Evolutionary conservation across 305 asterid genomes (phyloP).

Genomic region (Monarda citriodora): DNA sequence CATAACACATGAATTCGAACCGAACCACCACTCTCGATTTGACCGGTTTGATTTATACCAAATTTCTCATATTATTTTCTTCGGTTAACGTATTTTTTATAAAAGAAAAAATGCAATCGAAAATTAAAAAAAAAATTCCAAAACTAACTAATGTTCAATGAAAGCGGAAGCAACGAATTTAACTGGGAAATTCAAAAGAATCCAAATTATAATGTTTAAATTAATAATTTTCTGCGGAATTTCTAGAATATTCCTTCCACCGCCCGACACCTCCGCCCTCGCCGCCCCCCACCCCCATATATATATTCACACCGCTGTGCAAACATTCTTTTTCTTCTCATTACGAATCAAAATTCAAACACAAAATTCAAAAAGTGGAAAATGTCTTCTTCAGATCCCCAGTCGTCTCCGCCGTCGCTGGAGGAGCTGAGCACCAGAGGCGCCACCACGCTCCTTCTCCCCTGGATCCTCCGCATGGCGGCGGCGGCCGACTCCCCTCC

Average conservation of each 20-base stretch:
- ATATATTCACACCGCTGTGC: neutral
- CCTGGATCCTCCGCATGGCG: constrained; percentile 36
- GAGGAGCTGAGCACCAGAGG: constrained; percentile 45
- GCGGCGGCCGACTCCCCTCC: constrained; percentile 23
- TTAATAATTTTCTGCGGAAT: neutral
- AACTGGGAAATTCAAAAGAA: neutral
- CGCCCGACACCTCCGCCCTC: neutral
- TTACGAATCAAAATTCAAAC: too few relatives aligned
- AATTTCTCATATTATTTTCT: too few relatives aligned
- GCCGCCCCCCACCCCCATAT: constrained; percentile 3
- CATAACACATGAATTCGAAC: too few relatives aligned
- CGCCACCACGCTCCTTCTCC: constrained; percentile 45
- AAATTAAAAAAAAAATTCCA: too few relatives aligned
- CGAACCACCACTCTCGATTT: too few relatives aligned
- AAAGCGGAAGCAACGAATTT: too few relatives aligned
- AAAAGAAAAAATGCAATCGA: too few relatives aligned
- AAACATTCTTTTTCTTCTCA: neutral
- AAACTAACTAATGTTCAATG: too few relatives aligned
- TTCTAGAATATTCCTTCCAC: constrained; percentile 4
- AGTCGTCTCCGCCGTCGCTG: constrained; percentile 36
- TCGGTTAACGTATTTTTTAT: too few relatives aligned
- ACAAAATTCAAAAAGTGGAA: neutral
- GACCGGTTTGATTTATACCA: too few relatives aligned
- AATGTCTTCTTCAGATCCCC: constrained; percentile 33
- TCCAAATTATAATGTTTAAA: neutral